These are phyloP conservation scores for Macaranga tanarius DNA, from an alignment of 441 rosid species.

Conservation along the genomic window DNA sequence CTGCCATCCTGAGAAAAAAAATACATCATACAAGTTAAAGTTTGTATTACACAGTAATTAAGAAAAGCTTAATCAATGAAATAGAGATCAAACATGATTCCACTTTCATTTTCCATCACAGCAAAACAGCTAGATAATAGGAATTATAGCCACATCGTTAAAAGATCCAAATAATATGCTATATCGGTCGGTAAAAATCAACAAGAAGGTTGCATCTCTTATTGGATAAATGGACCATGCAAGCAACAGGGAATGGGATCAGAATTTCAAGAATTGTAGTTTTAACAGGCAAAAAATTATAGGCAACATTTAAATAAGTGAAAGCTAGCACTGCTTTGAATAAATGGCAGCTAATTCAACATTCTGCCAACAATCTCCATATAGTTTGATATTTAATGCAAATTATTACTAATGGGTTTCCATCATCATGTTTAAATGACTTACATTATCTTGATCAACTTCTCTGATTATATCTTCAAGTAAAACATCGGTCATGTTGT, in stretches of 20 bases:
- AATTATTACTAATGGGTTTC: background rate
- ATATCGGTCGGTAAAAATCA: background rate
- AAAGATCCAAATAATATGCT: background rate
- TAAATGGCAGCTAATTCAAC: background rate
- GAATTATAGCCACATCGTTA: background rate
- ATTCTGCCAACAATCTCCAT: background rate
- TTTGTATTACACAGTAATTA: background rate
- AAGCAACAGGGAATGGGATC: background rate
- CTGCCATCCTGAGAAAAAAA: conserved; percentile 70
- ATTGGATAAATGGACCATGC: background rate
- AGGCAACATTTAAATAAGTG: background rate
- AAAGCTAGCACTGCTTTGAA: background rate
- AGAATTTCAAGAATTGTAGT: background rate
- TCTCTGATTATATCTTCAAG: conserved; percentile 91
- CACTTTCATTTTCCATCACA: background rate
- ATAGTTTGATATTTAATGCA: background rate
- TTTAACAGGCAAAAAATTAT: background rate
- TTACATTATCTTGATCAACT: conserved; percentile 95
- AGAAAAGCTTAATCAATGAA: background rate
- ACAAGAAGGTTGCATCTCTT: background rate
- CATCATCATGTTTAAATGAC: conserved; percentile 22
- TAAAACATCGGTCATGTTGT: conserved; percentile 83
- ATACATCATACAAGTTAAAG: conserved; percentile 4
- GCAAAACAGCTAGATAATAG: background rate
- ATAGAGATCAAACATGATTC: background rate